A percentile compares a stretch with the other conserved stretches of the same genome.
Evolutionary conservation across 225 moss, liverwort and hornwort genomes (phyloP).

Genomic region (Marchantia polymorpha): DNA sequence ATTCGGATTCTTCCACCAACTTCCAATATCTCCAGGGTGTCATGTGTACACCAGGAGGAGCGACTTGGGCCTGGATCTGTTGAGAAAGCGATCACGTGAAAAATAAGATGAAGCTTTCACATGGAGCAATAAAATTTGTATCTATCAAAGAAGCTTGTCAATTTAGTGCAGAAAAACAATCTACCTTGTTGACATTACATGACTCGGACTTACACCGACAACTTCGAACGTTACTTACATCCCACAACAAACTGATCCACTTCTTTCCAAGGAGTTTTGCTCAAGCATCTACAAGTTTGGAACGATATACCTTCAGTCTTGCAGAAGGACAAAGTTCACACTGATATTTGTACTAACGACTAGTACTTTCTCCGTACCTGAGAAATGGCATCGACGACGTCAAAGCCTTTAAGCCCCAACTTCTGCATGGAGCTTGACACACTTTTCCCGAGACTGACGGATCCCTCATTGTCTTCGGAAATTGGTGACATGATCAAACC

Average conservation of each 20-base stretch:
- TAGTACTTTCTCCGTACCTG: conserved; percentile 37
- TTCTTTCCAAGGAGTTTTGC: not conserved
- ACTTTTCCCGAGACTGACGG: conserved; percentile 54
- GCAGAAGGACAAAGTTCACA: too few species aligned
- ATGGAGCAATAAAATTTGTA: not conserved
- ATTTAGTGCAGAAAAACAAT: not conserved
- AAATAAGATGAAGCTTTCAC: not conserved
- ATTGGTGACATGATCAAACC: conserved; percentile 29
- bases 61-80: conserved; percentile 67
- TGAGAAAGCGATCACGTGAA: not conserved
- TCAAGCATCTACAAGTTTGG: too few species aligned
- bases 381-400: conserved; percentile 55
- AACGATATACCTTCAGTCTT: too few species aligned
- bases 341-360: not conserved
- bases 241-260: not conserved
- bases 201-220: not conserved
- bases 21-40: conserved; percentile 94
- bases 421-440: conserved; percentile 73
- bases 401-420: conserved; percentile 72
- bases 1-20: conserved; percentile 75
- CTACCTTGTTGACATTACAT: not conserved
- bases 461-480: conserved; percentile 45
- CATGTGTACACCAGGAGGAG: conserved; percentile 54
- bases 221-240: not conserved
- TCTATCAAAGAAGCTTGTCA: not conserved